phyloP scores from a whole-genome alignment of 176 grass and related monocot species.

The Bromus sterilis region DNA sequence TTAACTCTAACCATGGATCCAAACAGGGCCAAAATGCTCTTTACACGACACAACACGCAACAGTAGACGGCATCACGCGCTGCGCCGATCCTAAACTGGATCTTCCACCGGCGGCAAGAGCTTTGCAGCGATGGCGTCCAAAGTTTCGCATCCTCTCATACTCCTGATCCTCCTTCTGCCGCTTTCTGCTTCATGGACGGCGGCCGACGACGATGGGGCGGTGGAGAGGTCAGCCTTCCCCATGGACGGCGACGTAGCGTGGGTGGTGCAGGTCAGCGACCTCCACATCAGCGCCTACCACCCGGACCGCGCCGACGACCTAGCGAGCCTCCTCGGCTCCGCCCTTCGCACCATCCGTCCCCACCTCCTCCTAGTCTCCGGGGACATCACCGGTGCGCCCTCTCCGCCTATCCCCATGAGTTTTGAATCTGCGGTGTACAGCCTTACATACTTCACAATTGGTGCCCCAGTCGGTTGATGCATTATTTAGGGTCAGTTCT shows the following conservation, averaged over 20 bases:
- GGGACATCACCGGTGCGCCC: conserved; percentile 73
- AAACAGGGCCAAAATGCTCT: no score
- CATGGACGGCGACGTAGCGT: conserved; percentile 70
- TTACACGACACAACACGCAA: no score
- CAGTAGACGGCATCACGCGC: no score
- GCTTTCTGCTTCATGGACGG: conserved; percentile 2
- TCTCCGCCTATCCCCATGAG: background rate
- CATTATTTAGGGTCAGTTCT: no score
- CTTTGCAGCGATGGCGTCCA: background rate
- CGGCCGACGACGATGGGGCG: conserved; percentile 5
- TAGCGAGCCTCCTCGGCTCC: conserved; percentile 38
- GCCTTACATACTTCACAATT: background rate
- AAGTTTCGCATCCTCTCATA: background rate
- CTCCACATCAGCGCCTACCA: conserved; percentile 73
- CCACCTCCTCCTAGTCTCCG: conserved; percentile 69
- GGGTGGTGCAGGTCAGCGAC: conserved; percentile 78
- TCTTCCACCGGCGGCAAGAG: background rate
- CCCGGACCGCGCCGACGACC: conserved; percentile 60
- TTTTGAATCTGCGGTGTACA: background rate
- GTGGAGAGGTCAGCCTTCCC: conserved; percentile 56
- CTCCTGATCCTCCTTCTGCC: background rate
- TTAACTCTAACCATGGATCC: no score
- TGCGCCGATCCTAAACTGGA: background rate
- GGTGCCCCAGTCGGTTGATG: background rate
- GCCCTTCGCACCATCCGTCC: conserved; percentile 60